A percentile compares a stretch with the other conserved stretches of the same genome.
Conservation (phyloP, 768 basidiomycete genomes). For the Lentinula guzmanii region DNA sequence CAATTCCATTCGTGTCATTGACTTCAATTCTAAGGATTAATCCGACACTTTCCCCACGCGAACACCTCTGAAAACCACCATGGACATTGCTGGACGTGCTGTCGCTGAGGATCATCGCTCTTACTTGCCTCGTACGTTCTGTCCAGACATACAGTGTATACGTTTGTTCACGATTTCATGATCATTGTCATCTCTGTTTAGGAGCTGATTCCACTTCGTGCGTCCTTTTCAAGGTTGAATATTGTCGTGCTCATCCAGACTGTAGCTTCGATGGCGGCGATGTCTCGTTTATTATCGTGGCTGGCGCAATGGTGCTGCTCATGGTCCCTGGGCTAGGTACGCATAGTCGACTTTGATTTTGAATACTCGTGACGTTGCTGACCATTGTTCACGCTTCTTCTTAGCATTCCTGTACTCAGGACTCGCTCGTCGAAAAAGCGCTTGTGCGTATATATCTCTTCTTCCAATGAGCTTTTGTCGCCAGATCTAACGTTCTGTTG, state of each 20-base stretch:
- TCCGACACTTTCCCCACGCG: background rate
- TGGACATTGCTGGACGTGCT: background rate
- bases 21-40: background rate
- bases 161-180: background rate
- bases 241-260: background rate
- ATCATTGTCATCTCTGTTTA: background rate
- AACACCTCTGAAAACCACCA: background rate
- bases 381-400: background rate
- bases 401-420: constrained; percentile 73
- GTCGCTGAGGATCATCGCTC: background rate
- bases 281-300: constrained; percentile 61
- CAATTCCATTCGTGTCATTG: background rate
- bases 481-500: background rate
- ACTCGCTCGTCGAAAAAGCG: constrained; percentile 62
- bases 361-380: background rate
- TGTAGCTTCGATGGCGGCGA: constrained; percentile 66
- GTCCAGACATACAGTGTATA: background rate
- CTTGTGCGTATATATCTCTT: constrained; percentile 26
- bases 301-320: constrained; percentile 67
- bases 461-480: background rate
- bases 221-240: background rate
- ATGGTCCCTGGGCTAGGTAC: constrained; percentile 74
- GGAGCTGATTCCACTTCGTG: background rate
- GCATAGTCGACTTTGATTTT: constrained; percentile 5
- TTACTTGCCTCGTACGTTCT: background rate